Base-by-base conservation (phyloP, 805 yeast genomes). In the Saturnispora gosingensis region DNA sequence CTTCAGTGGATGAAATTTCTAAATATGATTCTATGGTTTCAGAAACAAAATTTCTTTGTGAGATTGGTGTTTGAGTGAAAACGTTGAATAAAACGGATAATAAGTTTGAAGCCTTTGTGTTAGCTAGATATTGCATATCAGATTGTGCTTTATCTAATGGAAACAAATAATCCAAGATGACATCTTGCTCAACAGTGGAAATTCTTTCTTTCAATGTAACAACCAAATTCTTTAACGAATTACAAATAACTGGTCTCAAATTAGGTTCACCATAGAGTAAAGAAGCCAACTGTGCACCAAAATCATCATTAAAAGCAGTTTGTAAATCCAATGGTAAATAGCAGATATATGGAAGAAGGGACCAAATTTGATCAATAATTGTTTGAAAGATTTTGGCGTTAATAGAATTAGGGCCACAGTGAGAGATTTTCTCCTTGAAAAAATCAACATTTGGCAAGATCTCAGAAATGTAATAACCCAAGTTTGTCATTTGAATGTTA, bases 11-110 rank as follows among this genome's bases (percentile, higher is more conserved):
- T 9, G 89, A 78, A 38, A 91, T 81, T 54, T 81, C 79, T 54
- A 93, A 72, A 66, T 83, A 90, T 0, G 82, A 77, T 59, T 88
- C 90, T 60, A 91, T 87, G 9, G 97, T 82, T 55, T 91, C 97
- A 53, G 89, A 74, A 48, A 93, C 81, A 65, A 76, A 88, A 11
- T 88, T 86, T 67, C 98, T 81, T 15, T 88, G 77, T 50, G 87
- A 93, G 38, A 93, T 84, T 44, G 80, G 70, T 10, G 97, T 89
- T 58, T 89, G 90, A n/a, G 91, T 80, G 68, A 86, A 93, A 16
- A 93, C 95, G 61, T 93, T 93, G 74, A 91, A 88, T 48, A 93
- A 72, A 20, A 89, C 97, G 11, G 96, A 85, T 48, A 93, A 72
- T 47, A 93, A 64, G 57, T 93, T 90, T 4, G 86, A 68, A 5